phyloP scores from a whole-genome alignment of 2,329 filamentous ascomycete species.

The Colletotrichum cereale region DNA sequence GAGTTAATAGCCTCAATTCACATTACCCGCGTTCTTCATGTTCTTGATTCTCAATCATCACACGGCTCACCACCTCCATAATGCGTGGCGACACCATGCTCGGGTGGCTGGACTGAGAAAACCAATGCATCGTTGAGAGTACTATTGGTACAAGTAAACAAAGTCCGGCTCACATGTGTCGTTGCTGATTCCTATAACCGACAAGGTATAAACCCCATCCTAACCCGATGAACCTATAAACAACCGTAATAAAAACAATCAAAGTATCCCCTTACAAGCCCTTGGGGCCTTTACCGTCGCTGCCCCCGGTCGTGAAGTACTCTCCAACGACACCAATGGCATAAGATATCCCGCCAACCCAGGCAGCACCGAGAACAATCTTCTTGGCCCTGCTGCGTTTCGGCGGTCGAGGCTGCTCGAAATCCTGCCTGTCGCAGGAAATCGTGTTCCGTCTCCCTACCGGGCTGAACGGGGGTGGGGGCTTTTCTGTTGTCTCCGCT shows the following conservation, averaged over 20 bases:
- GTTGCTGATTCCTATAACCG: not conserved
- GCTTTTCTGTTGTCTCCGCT: slow-evolving; percentile 47
- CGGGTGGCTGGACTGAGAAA: not conserved
- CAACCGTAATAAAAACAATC: not conserved
- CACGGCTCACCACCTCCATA: no score
- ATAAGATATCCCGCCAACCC: slow-evolving; percentile 68
- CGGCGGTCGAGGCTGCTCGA: slow-evolving; percentile 55
- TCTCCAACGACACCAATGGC: slow-evolving; percentile 70
- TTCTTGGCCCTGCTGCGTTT: slow-evolving; percentile 60
- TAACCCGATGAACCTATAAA: not conserved
- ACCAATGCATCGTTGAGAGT: slow-evolving; percentile 13
- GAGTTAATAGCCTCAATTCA: not conserved
- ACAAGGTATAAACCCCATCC: not conserved
- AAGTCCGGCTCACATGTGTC: not conserved
- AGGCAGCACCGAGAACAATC: slow-evolving; percentile 65
- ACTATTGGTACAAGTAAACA: slow-evolving; percentile 23
- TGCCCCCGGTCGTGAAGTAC: slow-evolving; percentile 64
- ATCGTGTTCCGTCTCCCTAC: slow-evolving; percentile 51
- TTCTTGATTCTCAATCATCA: not conserved
- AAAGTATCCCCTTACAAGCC: not conserved
- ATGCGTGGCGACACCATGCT: not conserved
- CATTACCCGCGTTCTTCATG: not conserved
- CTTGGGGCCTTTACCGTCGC: slow-evolving; percentile 54
- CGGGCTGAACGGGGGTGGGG: slow-evolving; percentile 55
- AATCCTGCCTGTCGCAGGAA: slow-evolving; percentile 58